Evolutionary conservation across 208 protist genomes (phyloP), one percentile per base, ranked within the genome.

Genomic region (Wallacemonas rigidus): DNA sequence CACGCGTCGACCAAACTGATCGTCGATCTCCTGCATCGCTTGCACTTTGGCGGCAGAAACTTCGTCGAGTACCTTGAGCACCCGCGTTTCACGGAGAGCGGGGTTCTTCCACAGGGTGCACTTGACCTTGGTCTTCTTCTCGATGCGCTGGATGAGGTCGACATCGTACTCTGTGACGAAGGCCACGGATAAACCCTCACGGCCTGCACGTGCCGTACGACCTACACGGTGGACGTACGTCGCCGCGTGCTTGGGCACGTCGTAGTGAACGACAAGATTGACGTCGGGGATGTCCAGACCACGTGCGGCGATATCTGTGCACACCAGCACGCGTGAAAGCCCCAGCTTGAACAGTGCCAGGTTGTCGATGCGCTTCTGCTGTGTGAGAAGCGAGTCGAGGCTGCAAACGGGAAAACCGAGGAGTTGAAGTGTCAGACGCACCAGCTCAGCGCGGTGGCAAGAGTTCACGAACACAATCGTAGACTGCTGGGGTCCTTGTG

Each of bases 211-310:
- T 12, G 98, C 98, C 17, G 98, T 99, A 67, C 98, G 84, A 17
- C 98, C 98, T 1, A 99, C 98, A 40, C 98, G 88, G 72, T 99
- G 98, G 35, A 99, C 94, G 71, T 99, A 99, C 43, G 98, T 97
- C 48, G 98, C 96, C 6, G 94, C 88, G 60, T 98, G 83, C 50
- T 91, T 93, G 2, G 98, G 98, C 17, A 99, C 81, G 75, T 99
- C 98, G 79, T 98, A 99, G 86, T 99, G 98, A 38, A 99, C 81
- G 40, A 99, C 98, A 0, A 98, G 39, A 60, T 98, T 93, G 1
- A 99, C 98, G 0, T 72, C 75, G 1, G 98, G 98, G 48, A 99
- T 99, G 74, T 99, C 98, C 1, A 99, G 84, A 58, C 98, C 98
- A 57, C 98, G 81, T n/a, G 91, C 88, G n/a, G 92, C 91, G 47